Evolutionary conservation across 805 yeast species (phyloP), one percentile per base, ranked within the genome.

Genomic region (Candida suzukii): DNA sequence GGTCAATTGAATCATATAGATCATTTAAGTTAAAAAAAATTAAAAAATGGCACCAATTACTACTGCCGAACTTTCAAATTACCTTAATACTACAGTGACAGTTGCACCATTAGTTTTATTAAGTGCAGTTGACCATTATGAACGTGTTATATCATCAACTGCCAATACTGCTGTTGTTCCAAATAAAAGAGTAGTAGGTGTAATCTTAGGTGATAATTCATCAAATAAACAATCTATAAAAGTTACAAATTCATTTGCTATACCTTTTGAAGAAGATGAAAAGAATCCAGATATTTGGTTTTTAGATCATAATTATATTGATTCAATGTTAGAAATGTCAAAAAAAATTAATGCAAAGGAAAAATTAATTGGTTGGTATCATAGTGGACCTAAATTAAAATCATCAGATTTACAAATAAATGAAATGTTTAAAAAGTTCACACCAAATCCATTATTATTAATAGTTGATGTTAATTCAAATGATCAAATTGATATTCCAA

Each of bases 291-390:
- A 80, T 18, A 96, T 95, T 36, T 93, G 98, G 98, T 93, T 93
- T 58, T 68, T 93, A 54, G 99, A 93, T 60, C 99, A 93, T 67
- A 91, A 93, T 61, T 93, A 82, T 61, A 87, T 93, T 45, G 98
- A 91, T 58, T 78, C 85, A 41, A 93, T 93, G 99, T 83, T 88
- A 49, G 96, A 88, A 51, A 93, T 93, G 99, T 91, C 88, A 67
- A 88, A 86, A 60, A 93, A 95, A 63, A 90, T 93, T 61, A 95
- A 90, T 66, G 99, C 99, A 17, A 90, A 87, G 66, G 99, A 93
- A 63, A 86, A 80, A 60, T 72, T 93, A 37, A 80, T 93, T 58
- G 99, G 99, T n/a, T 93, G 99, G 99, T 93, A 93, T 61, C 99
- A 93, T 63, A 83, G 96, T 9, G 99, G 99, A 4, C 97, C 98